These are phyloP conservation scores for Starmera dryadoides DNA, from an alignment of 805 yeast species.

Conservation along the genomic window DNA sequence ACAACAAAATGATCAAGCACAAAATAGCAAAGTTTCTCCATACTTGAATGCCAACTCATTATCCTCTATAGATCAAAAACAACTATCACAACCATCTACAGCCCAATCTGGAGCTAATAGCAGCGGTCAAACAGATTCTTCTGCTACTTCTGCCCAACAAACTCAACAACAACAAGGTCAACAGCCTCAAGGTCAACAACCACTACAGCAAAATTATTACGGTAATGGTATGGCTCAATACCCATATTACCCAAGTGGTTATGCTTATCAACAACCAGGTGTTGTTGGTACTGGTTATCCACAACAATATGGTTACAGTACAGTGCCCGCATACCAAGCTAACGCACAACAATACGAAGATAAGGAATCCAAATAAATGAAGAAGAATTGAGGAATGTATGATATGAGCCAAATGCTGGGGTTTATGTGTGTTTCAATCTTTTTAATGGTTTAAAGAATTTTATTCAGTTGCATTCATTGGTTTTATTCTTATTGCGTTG, in stretches of 20 bases:
- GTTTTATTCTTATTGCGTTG: too few relatives aligned
- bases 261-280: not conserved
- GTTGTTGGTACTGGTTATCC: not conserved
- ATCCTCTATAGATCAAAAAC: constrained; percentile 6
- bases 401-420: too few relatives aligned
- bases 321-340: not conserved
- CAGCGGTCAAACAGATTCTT: not conserved
- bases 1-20: constrained; percentile 8
- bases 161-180: constrained; percentile 2
- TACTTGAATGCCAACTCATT: constrained; percentile 17
- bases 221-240: not conserved
- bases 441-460: too few relatives aligned
- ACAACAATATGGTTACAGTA: not conserved
- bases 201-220: constrained; percentile 2
- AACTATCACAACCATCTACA: not conserved
- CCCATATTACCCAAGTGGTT: constrained; percentile 2
- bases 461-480: too few relatives aligned
- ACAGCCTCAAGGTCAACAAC: constrained; percentile 4
- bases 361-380: not conserved
- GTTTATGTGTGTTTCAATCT: too few relatives aligned
- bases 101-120: not conserved
- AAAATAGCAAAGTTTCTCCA: constrained; percentile 14
- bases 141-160: not conserved
- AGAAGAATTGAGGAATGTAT: not conserved
- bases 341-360: not conserved